Conservation (phyloP, 371 early-diverging fungal species). For the Blakeslea trispora region DNA sequence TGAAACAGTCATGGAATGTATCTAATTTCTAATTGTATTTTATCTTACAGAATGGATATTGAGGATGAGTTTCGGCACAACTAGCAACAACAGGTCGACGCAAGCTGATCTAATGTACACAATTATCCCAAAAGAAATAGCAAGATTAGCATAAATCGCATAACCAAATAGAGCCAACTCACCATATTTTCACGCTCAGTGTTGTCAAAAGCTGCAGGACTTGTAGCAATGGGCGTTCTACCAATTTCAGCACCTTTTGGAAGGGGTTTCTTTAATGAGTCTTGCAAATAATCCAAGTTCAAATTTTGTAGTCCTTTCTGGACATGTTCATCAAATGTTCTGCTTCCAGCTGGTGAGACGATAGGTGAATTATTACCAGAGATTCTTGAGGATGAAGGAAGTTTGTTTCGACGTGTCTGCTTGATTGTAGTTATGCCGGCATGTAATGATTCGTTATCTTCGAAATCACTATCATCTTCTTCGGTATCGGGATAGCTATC, state of each 20-base stretch:
- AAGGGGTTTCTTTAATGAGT: slow-evolving; percentile 38
- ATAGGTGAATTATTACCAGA: slow-evolving; percentile 25
- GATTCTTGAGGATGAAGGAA: slow-evolving; percentile 10
- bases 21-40: not conserved
- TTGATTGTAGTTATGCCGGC: slow-evolving; percentile 6
- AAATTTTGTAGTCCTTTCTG: slow-evolving; percentile 24
- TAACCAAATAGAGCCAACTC: not conserved
- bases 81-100: slow-evolving; percentile 44
- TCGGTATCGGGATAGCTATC: slow-evolving; percentile 60
- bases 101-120: slow-evolving; percentile 28
- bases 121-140: no score
- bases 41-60: slow-evolving; percentile 56
- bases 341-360: slow-evolving; percentile 36
- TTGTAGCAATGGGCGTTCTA: slow-evolving; percentile 20
- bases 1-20: not conserved
- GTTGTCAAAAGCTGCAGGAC: slow-evolving; percentile 34
- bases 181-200: slow-evolving; percentile 35
- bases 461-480: slow-evolving; percentile 43
- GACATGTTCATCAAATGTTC: slow-evolving; percentile 21
- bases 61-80: slow-evolving; percentile 59
- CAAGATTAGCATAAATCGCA: no score
- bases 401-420: slow-evolving; percentile 1
- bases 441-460: slow-evolving; percentile 19
- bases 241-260: slow-evolving; percentile 27
- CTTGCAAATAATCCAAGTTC: slow-evolving; percentile 49